Conservation (phyloP, 805 yeast genomes). For the Candida andamanensis region DNA sequence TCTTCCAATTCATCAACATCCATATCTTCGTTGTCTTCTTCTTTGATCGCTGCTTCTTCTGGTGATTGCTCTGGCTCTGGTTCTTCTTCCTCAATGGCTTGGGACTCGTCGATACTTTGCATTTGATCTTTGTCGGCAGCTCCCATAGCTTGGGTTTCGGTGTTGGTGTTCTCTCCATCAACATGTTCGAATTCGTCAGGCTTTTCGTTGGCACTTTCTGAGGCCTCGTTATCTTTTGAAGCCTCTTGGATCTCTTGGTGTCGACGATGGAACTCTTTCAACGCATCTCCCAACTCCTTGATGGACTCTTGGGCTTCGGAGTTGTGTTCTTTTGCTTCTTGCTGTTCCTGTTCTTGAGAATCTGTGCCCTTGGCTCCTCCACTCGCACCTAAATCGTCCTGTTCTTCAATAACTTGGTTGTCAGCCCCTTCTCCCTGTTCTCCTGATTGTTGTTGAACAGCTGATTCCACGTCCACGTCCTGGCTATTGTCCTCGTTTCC, state of each 20-base stretch:
- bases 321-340: conserved; percentile 34
- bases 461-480: conserved; percentile 51
- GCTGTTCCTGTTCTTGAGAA: conserved; percentile 34
- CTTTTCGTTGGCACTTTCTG: conserved; percentile 53
- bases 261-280: conserved; percentile 88
- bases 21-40: conserved; percentile 25
- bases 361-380: conserved; percentile 46
- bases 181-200: conserved; percentile 86
- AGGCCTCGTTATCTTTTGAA: conserved; percentile 45
- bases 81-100: conserved; percentile 73
- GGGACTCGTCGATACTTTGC: conserved; percentile 71
- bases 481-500: conserved; percentile 42
- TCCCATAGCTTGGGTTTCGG: conserved; percentile 89
- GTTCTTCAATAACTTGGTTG: conserved; percentile 49
- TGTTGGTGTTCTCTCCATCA: conserved; percentile 72
- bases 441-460: conserved; percentile 56
- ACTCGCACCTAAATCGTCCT: conserved; percentile 63
- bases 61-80: conserved; percentile 20
- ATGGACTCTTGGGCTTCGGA: conserved; percentile 67
- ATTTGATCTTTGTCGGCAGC: conserved; percentile 77
- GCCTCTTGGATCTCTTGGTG: conserved; percentile 82
- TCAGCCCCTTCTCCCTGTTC: conserved; percentile 62
- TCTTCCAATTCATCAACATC: conserved; percentile 27
- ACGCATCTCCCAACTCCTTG: conserved; percentile 84
- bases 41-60: conserved; percentile 22